These are phyloP conservation scores for Trapa bicornis DNA, from an alignment of 345 rosid genomes.

Conservation along the genomic window DNA sequence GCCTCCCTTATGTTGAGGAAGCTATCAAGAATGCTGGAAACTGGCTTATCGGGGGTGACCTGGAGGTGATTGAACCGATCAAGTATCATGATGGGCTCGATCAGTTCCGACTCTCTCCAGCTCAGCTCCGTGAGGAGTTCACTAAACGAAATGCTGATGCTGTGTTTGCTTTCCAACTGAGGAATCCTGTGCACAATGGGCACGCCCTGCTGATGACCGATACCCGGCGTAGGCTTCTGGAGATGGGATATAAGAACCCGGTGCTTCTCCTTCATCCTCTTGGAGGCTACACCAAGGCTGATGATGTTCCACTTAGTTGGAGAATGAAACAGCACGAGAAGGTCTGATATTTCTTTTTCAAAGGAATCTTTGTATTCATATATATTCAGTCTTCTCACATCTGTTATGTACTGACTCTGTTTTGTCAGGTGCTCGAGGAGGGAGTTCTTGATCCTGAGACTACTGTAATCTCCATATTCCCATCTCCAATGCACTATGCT, in stretches of 20 bases:
- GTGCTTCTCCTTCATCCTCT: constrained; percentile 88
- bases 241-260: constrained; percentile 93
- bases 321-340: constrained; percentile 95
- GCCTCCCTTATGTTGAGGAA: constrained; percentile 81
- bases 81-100: constrained; percentile 88
- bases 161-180: constrained; percentile 97
- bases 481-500: constrained; percentile 98
- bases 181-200: constrained; percentile 98
- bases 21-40: constrained; percentile 62
- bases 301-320: constrained; percentile 97
- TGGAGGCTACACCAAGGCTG: constrained; percentile 95
- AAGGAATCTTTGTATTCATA: too few species aligned
- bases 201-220: constrained; percentile 96
- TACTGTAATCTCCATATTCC: constrained; percentile 91
- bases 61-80: constrained; percentile 80
- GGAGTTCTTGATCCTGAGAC: constrained; percentile 99
- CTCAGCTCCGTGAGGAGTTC: constrained; percentile 64
- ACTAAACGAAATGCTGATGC: constrained; percentile 86
- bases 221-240: constrained; percentile 81
- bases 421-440: constrained; percentile 69
- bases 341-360: constrained; percentile 16
- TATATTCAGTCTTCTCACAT: too few species aligned
- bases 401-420: background rate
- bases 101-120: constrained; percentile 81
- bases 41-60: constrained; percentile 93